Evolutionary conservation across 2,329 filamentous ascomycete genomes (phyloP).

Genomic region (Colletotrichum camelliae): DNA sequence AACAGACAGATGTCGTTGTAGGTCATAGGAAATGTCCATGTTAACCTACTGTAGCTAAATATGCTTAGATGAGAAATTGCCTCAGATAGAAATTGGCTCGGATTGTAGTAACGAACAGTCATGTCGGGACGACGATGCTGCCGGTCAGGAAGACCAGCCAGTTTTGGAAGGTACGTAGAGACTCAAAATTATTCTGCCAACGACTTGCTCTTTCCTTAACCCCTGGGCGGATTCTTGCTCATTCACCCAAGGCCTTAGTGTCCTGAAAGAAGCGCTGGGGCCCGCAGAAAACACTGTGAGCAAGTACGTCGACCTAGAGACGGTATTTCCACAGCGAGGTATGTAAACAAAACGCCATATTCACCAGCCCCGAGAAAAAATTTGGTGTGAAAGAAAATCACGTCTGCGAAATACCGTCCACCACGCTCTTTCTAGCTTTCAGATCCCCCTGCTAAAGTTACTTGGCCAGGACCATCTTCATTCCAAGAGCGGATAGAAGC

Average conservation of each 20-base stretch:
- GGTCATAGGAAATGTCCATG: background rate
- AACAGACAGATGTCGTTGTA: background rate
- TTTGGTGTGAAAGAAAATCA: background rate
- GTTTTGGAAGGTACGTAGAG: background rate
- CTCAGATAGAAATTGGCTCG: background rate
- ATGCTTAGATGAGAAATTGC: background rate
- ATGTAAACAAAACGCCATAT: background rate
- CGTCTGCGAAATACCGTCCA: background rate
- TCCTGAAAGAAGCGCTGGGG: background rate
- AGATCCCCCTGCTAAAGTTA: background rate
- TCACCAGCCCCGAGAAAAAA: background rate
- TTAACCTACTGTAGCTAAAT: background rate
- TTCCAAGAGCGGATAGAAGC: conserved; percentile 9
- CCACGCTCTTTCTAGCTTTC: background rate
- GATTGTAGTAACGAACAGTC: background rate
- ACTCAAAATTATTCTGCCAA: background rate
- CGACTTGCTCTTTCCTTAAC: background rate
- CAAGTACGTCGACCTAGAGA: background rate
- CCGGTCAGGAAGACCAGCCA: background rate
- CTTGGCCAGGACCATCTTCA: background rate
- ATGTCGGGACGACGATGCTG: background rate
- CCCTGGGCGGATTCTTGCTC: background rate
- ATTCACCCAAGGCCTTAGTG: background rate
- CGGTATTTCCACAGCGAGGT: conserved; percentile 6
- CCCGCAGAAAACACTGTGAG: background rate